A percentile compares a stretch with the other conserved stretches of the same genome.
These are phyloP conservation scores for Aquilaria sinensis DNA, from an alignment of 345 rosid genomes.

Conservation along the genomic window DNA sequence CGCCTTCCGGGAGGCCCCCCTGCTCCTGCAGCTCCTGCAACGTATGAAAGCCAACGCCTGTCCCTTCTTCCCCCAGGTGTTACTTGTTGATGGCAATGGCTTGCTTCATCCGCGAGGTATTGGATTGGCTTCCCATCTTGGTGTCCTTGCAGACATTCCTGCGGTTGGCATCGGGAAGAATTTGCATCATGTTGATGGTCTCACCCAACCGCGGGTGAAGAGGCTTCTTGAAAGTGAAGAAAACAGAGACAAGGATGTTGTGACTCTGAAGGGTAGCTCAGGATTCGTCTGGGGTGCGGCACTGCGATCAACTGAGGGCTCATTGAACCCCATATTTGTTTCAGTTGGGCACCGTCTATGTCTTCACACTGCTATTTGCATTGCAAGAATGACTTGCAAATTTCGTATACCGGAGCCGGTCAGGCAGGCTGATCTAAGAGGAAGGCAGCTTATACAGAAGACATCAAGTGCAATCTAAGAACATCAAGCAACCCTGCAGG, in stretches of 20 bases:
- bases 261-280: conserved; percentile 62
- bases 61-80: conserved; percentile 76
- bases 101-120: conserved; percentile 95
- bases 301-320: conserved; percentile 43
- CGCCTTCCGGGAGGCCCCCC: conserved; percentile 90
- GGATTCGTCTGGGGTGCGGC: conserved; percentile 75
- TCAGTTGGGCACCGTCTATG: conserved; percentile 81
- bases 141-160: conserved; percentile 76
- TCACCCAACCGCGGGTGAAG: conserved; percentile 53
- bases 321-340: conserved; percentile 66
- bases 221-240: conserved; percentile 45
- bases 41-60: conserved; percentile 43
- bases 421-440: conserved; percentile 52
- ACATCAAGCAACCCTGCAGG: too few relatives aligned
- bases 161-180: conserved; percentile 87
- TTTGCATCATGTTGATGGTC: conserved; percentile 83
- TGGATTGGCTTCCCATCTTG: conserved; percentile 88
- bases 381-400: conserved; percentile 69
- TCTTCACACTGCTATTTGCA: conserved; percentile 50
- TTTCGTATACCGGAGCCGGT: conserved; percentile 86
- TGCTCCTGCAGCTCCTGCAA: conserved; percentile 54
- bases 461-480: too few relatives aligned
- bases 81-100: conserved; percentile 82
- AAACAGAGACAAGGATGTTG: conserved; percentile 28
- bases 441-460: too few relatives aligned